phyloP scores from a whole-genome alignment of 768 basidiomycete genomes.

The Termitomyces sp. region DNA sequence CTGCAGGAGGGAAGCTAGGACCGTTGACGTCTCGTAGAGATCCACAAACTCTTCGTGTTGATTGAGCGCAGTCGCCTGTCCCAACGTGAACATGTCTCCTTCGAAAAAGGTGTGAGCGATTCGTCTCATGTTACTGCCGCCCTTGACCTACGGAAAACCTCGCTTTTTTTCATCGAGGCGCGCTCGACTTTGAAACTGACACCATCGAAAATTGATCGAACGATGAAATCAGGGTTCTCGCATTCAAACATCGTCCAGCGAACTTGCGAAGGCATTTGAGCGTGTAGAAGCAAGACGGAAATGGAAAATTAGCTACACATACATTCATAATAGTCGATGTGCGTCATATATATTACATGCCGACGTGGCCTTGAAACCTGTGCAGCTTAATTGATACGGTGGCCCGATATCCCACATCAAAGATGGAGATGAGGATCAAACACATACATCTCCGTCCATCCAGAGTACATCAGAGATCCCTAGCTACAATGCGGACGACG shows the following conservation, averaged over 20 bases:
- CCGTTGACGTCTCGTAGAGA: constrained; percentile 46
- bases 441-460: constrained; percentile 24
- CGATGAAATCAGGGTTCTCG: constrained; percentile 46
- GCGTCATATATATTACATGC: background rate
- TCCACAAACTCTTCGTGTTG: constrained; percentile 33
- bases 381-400: constrained; percentile 9
- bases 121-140: background rate
- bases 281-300: background rate
- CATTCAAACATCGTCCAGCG: constrained; percentile 36
- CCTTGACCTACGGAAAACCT: constrained; percentile 55
- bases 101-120: constrained; percentile 11
- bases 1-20: constrained; percentile 45
- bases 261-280: constrained; percentile 11
- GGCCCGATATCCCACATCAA: constrained; percentile 15
- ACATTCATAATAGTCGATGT: background rate
- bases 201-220: constrained; percentile 49
- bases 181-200: constrained; percentile 45
- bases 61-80: constrained; percentile 27
- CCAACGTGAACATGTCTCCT: constrained; percentile 69
- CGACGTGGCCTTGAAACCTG: constrained; percentile 5
- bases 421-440: constrained; percentile 20
- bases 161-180: constrained; percentile 44
- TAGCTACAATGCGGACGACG: constrained; percentile 20
- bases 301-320: background rate
- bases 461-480: constrained; percentile 30